Base-by-base conservation (phyloP, 202 grass and related monocot species). In the Schoenoplectus triqueter region DNA sequence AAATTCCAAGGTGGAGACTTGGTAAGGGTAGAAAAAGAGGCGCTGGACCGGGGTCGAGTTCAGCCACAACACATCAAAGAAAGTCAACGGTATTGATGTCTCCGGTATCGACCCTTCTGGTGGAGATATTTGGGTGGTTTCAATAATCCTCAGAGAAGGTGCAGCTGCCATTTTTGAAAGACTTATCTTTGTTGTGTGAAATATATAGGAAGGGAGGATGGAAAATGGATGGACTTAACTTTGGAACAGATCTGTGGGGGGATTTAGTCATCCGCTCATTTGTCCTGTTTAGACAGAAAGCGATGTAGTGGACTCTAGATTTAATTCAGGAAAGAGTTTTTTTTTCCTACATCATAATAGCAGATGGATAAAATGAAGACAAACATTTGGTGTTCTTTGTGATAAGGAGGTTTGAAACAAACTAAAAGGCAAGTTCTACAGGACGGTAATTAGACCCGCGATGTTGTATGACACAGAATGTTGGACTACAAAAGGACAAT, bases 31-130 rank as follows among this genome's bases (percentile, higher is more conserved):
- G 80, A 89, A 82, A 83, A 89, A 89, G 69, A 89, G 77, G 49
- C 87, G 87, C 57, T 85, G 75, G 1, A 89, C 84, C 0, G 87
- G 87, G 2, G 54, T 18, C 2, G 59, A 22, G 19, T 18, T 1
- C 4, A 87, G n/a, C 87, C 87, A 92, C 1, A 89, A 0, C 14
- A 88, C 67, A 7, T 92, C 90, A 4, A 87, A 86, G 82, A 85
- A 92, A 2, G 87, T 78, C 51, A 92, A 76, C 5, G 82, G 87
- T 22, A 87, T 39, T 15, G 87, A 89, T 3, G 42, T 56, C 17
- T 51, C 51, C 7, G 82, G 57, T 0, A 49, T 62, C 31, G 69
- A 21, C 22, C 73, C 51, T 2, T 44, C 66, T 41, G 87, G 69
- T 18, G 90, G 87, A 1, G 81, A 76, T 63, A 92, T 62, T 70